Evolutionary conservation across 2,329 filamentous ascomycete genomes (phyloP).

Genomic region (Xylaria sp.): DNA sequence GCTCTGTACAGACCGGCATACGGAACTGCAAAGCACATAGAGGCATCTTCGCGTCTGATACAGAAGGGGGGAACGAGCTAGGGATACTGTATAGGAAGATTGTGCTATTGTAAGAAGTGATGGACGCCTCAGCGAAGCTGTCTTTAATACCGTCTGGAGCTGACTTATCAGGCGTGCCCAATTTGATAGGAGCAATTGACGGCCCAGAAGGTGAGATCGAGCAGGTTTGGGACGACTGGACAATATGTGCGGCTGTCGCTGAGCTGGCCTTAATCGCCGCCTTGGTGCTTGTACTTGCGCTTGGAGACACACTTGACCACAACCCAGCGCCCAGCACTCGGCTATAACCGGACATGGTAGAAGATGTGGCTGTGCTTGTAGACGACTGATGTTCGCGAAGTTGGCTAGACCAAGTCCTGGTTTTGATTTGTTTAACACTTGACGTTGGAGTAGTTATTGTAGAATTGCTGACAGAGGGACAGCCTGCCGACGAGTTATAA

Average conservation of each 20-base stretch:
- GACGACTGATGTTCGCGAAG: slow-evolving; percentile 8
- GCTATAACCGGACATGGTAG: slow-evolving; percentile 21
- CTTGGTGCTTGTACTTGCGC: slow-evolving; percentile 7
- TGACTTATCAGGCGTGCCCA: slow-evolving; percentile 40
- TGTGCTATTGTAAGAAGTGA: slow-evolving; percentile 43
- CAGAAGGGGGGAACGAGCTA: slow-evolving; percentile 36
- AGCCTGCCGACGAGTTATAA: slow-evolving; percentile 37
- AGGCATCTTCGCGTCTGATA: slow-evolving; percentile 17
- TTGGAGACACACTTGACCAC: slow-evolving; percentile 26
- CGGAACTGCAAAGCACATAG: slow-evolving; percentile 51
- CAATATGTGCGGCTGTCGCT: slow-evolving; percentile 8
- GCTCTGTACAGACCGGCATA: slow-evolving; percentile 47
- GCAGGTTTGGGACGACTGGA: slow-evolving; percentile 38
- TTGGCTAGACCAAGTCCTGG: slow-evolving; percentile 15
- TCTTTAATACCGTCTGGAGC: slow-evolving; percentile 35
- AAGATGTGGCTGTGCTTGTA: slow-evolving; percentile 11
- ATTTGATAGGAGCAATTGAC: slow-evolving; percentile 44
- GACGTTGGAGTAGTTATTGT: slow-evolving; percentile 8
- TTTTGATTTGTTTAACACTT: neutral
- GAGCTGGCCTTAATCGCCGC: slow-evolving; percentile 13
- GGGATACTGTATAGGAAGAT: slow-evolving; percentile 46
- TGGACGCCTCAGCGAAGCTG: slow-evolving; percentile 38
- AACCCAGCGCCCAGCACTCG: slow-evolving; percentile 23
- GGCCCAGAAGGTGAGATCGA: slow-evolving; percentile 43
- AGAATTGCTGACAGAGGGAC: slow-evolving; percentile 29